Evolutionary conservation across 2,329 filamentous ascomycete genomes (phyloP).

Genomic region (Xylariomycetidae sp.): DNA sequence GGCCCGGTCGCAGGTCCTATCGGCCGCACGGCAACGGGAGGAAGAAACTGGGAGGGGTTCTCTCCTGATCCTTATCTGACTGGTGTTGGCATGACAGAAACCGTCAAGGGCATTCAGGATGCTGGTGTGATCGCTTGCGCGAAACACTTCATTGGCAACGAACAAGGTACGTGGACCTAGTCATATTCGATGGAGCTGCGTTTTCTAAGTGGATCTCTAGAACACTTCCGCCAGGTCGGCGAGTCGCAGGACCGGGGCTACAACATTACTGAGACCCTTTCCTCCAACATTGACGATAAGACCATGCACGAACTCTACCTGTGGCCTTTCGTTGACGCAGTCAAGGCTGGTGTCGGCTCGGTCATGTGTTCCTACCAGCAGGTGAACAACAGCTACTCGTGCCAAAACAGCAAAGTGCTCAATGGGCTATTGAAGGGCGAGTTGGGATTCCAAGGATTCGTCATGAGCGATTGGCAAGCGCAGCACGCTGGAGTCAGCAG

Average conservation of each 20-base stretch:
- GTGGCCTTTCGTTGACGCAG: conserved; percentile 74
- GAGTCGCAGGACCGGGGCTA: conserved; percentile 55
- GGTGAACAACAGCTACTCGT: conserved; percentile 74
- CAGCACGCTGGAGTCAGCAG: conserved; percentile 65
- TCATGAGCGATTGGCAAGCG: conserved; percentile 77
- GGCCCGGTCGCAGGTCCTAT: conserved; percentile 71
- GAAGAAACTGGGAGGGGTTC: conserved; percentile 68
- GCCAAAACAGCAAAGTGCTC: conserved; percentile 72
- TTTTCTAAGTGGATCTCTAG: conserved; percentile 29
- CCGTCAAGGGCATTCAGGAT: conserved; percentile 74
- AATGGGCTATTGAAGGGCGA: conserved; percentile 76
- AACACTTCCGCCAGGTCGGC: conserved; percentile 65
- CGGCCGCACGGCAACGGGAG: conserved; percentile 62
- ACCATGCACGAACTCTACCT: conserved; percentile 72
- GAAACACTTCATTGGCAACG: conserved; percentile 67
- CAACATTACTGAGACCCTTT: conserved; percentile 55
- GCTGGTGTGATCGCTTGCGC: conserved; percentile 74
- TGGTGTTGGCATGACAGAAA: conserved; percentile 66
- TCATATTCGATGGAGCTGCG: too few relatives aligned
- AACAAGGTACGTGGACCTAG: conserved; percentile 58
- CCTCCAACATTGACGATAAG: conserved; percentile 65
- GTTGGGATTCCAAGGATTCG: conserved; percentile 75
- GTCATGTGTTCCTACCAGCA: conserved; percentile 71
- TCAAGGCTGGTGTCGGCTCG: conserved; percentile 60
- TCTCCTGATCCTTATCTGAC: conserved; percentile 72